These are phyloP conservation scores for Penicillium simplicissimum DNA, from an alignment of 495 filamentous ascomycete genomes.

Conservation along the genomic window DNA sequence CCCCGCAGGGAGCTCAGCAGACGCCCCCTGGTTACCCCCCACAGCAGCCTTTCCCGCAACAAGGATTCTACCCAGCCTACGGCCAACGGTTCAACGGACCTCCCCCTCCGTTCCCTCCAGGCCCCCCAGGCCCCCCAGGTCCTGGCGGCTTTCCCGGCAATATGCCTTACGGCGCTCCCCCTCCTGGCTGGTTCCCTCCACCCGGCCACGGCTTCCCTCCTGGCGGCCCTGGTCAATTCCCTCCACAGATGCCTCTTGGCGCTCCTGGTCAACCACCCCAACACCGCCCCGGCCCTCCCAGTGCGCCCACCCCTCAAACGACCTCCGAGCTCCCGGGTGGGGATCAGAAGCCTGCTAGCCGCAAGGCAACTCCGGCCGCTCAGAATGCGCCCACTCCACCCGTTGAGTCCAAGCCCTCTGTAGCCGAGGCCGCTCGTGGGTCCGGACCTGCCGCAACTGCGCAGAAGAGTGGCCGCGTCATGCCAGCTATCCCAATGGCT, in stretches of 20 bases:
- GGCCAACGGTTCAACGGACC: constrained; percentile 58
- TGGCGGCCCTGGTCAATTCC: constrained; percentile 58
- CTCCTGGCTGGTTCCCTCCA: constrained; percentile 77
- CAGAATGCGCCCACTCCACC: constrained; percentile 55
- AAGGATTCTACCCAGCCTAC: constrained; percentile 51
- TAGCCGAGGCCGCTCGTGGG: constrained; percentile 49
- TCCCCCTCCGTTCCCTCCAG: constrained; percentile 63
- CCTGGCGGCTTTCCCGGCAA: constrained; percentile 46
- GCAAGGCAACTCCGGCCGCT: constrained; percentile 39
- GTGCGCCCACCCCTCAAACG: constrained; percentile 32
- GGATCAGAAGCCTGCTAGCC: constrained; percentile 41
- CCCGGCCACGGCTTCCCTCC: constrained; percentile 78
- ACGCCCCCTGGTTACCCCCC: constrained; percentile 51
- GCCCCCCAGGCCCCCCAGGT: constrained; percentile 55
- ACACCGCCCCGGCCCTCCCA: constrained; percentile 41
- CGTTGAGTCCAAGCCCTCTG: constrained; percentile 66
- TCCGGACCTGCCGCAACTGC: constrained; percentile 47
- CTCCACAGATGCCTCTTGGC: constrained; percentile 52
- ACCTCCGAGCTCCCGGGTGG: constrained; percentile 48
- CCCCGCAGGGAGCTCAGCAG: constrained; percentile 45
- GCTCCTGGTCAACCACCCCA: constrained; percentile 51
- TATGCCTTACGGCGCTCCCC: constrained; percentile 64
- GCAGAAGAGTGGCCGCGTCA: constrained; percentile 67
- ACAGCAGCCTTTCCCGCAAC: constrained; percentile 50
- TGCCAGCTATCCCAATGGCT: constrained; percentile 64